Base-by-base conservation (phyloP, 1,139 yeast genomes). In the Yamadazyma mexicana region DNA sequence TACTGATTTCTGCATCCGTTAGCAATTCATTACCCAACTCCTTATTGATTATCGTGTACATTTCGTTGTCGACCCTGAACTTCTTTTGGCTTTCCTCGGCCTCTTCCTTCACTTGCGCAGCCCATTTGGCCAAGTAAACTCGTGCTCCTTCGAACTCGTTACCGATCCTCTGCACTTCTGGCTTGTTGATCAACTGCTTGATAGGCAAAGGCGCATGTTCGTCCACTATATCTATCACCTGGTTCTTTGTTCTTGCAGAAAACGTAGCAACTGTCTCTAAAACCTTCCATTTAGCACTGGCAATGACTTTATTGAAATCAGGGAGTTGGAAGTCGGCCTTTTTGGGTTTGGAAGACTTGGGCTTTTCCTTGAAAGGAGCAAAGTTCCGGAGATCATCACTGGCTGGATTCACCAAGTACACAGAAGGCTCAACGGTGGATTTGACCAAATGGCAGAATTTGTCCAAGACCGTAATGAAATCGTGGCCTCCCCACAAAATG, bases 51-150 rank as follows among this genome's bases (percentile, higher is more conserved):
- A 81, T 62, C 30, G 72, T 72, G 46, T 80, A 75, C 43, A 83
- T 74, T n/a, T 76, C 76, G 38, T 79, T 80, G 49, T 79, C 80
- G 42, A 87, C 65, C 48, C 80, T 75, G 46, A 77, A 77, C 50
- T 71, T 69, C 34, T 75, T 69, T 44, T 86, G 81, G 35, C 85
- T 78, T 49, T 76, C 77, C 53, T 87, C 94, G 1, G 96, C 95
- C 57, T 92, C 96, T 54, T 89, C 94, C 51, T 92, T 94, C 18
- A 92, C 95, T 30, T 89, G 89, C 53, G 88, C 77, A 0, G 98
- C 98, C 98, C 98, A 92, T 65, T 89, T 89, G 4, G 98, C 98
- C 45, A 92, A 69, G 58, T 89, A 92, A 3, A 89, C 86, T 39
- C 45, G 23, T 15, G 48, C 47, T 3, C 92, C 82, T 54, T 91